phyloP scores from a whole-genome alignment of 441 rosid species.

The Bruguiera hainesii region DNA sequence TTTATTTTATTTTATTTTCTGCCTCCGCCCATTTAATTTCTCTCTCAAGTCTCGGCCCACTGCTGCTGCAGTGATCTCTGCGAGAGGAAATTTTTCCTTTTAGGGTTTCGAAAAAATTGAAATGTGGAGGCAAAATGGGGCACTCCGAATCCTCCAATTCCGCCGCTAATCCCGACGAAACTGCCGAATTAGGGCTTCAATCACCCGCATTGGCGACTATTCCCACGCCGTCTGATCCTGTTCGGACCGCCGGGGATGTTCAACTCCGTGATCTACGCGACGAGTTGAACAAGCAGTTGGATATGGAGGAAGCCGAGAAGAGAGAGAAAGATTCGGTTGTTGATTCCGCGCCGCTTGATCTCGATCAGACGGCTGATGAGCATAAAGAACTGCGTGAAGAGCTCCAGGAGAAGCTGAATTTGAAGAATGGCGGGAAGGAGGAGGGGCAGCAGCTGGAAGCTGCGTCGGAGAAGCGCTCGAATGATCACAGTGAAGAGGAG shows the following conservation, averaged over 20 bases:
- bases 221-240: conserved; percentile 20
- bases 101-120: conserved; percentile 37
- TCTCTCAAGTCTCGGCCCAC: too few relatives aligned
- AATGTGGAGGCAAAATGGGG: conserved; percentile 29
- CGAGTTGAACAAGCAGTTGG: conserved; percentile 11
- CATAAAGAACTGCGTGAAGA: background rate
- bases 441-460: conserved; percentile 5
- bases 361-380: background rate
- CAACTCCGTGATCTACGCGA: conserved; percentile 1
- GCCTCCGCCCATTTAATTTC: too few relatives aligned
- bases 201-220: conserved; percentile 8
- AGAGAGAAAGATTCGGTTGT: conserved; percentile 4
- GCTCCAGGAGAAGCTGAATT: conserved; percentile 6
- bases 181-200: conserved; percentile 18
- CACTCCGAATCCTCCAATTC: conserved; percentile 15
- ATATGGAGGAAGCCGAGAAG: conserved; percentile 14
- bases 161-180: background rate
- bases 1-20: too few relatives aligned
- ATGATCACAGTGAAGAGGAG: conserved; percentile 15
- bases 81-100: background rate
- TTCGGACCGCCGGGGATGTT: conserved; percentile 11
- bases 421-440: conserved; percentile 6
- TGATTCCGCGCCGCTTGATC: background rate
- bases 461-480: conserved; percentile 10
- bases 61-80: background rate